These are phyloP conservation scores for Solanum lignicaule DNA, from an alignment of 257 asterid genomes.

Conservation along the genomic window DNA sequence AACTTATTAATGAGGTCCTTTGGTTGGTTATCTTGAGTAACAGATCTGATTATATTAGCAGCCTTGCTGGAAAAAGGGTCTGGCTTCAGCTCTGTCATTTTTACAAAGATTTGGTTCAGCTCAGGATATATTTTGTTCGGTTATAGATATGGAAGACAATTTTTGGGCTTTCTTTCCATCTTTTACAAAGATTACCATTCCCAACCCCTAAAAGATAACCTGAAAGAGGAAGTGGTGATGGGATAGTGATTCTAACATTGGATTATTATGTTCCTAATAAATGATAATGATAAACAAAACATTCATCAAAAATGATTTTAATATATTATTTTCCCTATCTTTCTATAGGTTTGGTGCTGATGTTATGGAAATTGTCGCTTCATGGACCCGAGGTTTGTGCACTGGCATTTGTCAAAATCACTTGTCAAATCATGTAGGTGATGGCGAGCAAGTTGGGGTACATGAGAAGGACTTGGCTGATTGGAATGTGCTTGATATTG, in stretches of 20 bases:
- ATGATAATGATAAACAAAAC: neutral
- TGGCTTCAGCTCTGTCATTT: neutral
- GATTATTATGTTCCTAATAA: neutral
- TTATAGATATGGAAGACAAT: neutral
- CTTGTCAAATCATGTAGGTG: constrained; percentile 49
- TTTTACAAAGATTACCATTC: neutral
- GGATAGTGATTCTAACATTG: neutral
- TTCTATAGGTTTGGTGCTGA: constrained; percentile 78
- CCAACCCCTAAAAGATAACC: neutral
- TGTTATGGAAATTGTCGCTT: constrained; percentile 86
- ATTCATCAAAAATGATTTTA: neutral
- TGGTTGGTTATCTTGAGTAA: neutral
- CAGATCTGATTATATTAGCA: neutral
- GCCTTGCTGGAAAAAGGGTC: neutral
- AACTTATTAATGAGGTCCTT: neutral
- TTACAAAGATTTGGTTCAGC: neutral
- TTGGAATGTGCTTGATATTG: constrained; percentile 90
- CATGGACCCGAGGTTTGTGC: constrained; percentile 85
- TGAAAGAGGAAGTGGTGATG: neutral
- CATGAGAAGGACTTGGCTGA: constrained; percentile 51
- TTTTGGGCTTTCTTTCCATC: neutral
- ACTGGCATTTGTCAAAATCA: constrained; percentile 51
- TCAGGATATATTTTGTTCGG: neutral
- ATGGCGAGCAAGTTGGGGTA: constrained; percentile 35
- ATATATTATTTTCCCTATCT: neutral